Percentiles rank a stretch among this genome's conserved stretches.
Conservation (phyloP, 257 asterid genomes). For the Paulownia fortunei region DNA sequence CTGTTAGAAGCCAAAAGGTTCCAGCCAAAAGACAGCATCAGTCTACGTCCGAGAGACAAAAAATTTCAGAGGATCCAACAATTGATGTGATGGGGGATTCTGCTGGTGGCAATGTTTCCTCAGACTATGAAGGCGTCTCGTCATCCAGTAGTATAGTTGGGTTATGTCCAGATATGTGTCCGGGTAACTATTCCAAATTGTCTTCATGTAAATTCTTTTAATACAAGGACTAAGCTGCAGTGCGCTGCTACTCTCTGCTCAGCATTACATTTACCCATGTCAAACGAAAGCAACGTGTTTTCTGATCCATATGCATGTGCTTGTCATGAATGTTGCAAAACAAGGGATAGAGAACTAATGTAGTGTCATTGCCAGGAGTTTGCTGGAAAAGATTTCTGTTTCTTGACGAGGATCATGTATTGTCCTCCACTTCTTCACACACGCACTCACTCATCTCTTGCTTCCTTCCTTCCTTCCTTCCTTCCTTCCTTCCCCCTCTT, state of each 20-base stretch:
- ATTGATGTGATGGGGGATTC: slow-evolving; percentile 52
- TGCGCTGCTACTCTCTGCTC: slow-evolving; percentile 10
- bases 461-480: not conserved
- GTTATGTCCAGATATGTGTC: slow-evolving; percentile 94
- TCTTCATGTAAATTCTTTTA: slow-evolving; percentile 22
- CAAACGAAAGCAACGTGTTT: slow-evolving; percentile 10
- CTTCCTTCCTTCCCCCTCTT: not conserved
- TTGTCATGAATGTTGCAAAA: slow-evolving; percentile 19
- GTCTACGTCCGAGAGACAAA: slow-evolving; percentile 43
- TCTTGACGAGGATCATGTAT: slow-evolving; percentile 16
- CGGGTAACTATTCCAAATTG: slow-evolving; percentile 62
- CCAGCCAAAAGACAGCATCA: slow-evolving; percentile 58
- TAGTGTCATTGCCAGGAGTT: slow-evolving; percentile 9
- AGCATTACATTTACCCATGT: slow-evolving; percentile 3
- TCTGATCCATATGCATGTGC: slow-evolving; percentile 1
- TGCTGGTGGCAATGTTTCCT: slow-evolving; percentile 40
- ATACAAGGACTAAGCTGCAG: slow-evolving; percentile 25
- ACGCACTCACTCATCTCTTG: not conserved
- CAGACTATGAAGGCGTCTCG: slow-evolving; percentile 57
- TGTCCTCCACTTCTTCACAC: not conserved
- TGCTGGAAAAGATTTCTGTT: slow-evolving; percentile 5
- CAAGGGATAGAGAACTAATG: not conserved
- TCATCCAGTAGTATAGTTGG: slow-evolving; percentile 76
- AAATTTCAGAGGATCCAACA: slow-evolving; percentile 47
- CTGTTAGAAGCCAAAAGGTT: slow-evolving; percentile 48